A percentile compares a stretch with the other conserved stretches of the same genome.
Evolutionary conservation across 2,329 filamentous ascomycete species (phyloP).

Genomic region (Podosphaera leucotricha): DNA sequence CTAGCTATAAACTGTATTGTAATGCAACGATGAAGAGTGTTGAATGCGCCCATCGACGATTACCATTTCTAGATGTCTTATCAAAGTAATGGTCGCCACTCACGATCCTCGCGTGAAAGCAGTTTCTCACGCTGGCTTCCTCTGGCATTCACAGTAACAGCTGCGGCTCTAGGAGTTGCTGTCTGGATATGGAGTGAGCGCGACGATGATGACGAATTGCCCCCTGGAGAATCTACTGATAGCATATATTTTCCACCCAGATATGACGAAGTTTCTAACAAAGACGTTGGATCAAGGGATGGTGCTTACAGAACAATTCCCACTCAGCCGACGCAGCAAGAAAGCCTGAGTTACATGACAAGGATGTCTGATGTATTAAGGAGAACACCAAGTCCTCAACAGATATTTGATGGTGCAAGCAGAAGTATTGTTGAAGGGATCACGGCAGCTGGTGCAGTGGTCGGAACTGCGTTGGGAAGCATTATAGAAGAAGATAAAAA

Average conservation of each 20-base stretch:
- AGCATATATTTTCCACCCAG: not conserved
- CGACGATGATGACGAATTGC: slow-evolving; percentile 40
- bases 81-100: slow-evolving; percentile 28
- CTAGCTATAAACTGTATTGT: too few relatives aligned
- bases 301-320: slow-evolving; percentile 20
- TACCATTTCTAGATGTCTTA: slow-evolving; percentile 29
- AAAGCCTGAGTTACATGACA: slow-evolving; percentile 40
- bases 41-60: not conserved
- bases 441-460: slow-evolving; percentile 57
- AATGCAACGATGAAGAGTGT: not conserved
- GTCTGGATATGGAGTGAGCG: slow-evolving; percentile 92
- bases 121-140: slow-evolving; percentile 74
- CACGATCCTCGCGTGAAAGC: slow-evolving; percentile 28
- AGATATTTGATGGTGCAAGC: slow-evolving; percentile 64
- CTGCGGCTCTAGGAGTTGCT: slow-evolving; percentile 65
- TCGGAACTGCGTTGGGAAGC: slow-evolving; percentile 60
- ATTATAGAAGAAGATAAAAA: slow-evolving; percentile 66
- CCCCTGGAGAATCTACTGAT: not conserved
- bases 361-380: slow-evolving; percentile 63
- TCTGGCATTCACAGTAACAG: slow-evolving; percentile 61
- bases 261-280: not conserved
- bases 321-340: slow-evolving; percentile 17
- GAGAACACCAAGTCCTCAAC: slow-evolving; percentile 66
- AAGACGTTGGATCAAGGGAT: slow-evolving; percentile 21
- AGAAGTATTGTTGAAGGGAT: slow-evolving; percentile 62